These are phyloP conservation scores for Lipomyces orientalis DNA, from an alignment of 805 yeast genomes.

Conservation along the genomic window DNA sequence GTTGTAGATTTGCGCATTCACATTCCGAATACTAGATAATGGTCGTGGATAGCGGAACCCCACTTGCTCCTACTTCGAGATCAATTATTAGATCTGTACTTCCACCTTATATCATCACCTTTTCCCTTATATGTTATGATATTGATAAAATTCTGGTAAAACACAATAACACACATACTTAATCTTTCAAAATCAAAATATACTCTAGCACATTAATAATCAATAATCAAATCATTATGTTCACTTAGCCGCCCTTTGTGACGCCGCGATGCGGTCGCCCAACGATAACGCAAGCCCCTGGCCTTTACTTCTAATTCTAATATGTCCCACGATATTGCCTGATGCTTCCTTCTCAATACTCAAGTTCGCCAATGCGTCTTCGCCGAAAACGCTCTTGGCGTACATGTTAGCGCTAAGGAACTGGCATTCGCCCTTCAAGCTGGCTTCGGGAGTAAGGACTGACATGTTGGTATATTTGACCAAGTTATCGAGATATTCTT, in stretches of 20 bases:
- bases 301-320: conserved; percentile 94
- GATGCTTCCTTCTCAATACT: conserved; percentile 82
- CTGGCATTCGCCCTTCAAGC: conserved; percentile 69
- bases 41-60: too few relatives aligned
- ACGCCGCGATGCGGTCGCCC: conserved; percentile 91
- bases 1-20: too few relatives aligned
- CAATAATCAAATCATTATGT: background rate
- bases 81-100: background rate
- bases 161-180: background rate
- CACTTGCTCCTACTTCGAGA: background rate
- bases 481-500: conserved; percentile 77
- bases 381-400: conserved; percentile 92
- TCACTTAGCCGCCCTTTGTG: conserved; percentile 21
- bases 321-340: conserved; percentile 88
- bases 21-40: too few relatives aligned
- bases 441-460: conserved; percentile 88
- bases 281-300: conserved; percentile 94
- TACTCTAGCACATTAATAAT: background rate
- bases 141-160: background rate
- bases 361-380: conserved; percentile 94
- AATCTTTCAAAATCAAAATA: background rate
- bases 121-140: background rate
- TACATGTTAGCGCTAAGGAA: conserved; percentile 94
- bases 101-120: background rate
- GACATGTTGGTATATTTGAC: conserved; percentile 90